These are phyloP conservation scores for Malus hybrid DNA, from an alignment of 331 rosid genomes.

Conservation along the genomic window DNA sequence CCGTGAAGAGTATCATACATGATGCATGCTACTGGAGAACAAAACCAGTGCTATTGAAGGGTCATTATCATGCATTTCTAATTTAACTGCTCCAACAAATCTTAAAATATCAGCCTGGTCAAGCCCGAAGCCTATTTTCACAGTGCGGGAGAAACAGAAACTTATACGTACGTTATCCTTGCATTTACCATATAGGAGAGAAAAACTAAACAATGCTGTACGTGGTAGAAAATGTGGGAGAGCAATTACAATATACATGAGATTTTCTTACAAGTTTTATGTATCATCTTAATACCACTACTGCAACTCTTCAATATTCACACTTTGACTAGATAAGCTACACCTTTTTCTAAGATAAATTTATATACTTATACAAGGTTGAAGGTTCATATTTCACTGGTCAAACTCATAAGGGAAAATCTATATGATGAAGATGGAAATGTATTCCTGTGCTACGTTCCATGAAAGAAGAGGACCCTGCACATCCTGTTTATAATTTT, in stretches of 20 bases:
- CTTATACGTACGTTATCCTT: neutral
- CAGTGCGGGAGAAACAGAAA: neutral
- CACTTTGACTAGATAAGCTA: neutral
- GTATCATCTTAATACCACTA: neutral
- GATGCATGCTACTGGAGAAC: no score
- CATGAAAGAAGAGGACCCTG: neutral
- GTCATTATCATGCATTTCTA: no score
- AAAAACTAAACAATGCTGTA: no score
- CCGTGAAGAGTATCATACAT: no score
- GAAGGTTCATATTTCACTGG: no score
- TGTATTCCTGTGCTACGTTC: neutral
- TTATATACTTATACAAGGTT: no score
- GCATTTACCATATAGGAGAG: neutral
- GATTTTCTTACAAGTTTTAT: neutral
- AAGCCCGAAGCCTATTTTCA: neutral
- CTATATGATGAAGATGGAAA: no score
- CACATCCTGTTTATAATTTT: neutral
- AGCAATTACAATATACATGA: neutral
- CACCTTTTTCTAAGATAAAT: neutral
- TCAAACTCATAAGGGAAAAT: no score
- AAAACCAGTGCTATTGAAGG: no score
- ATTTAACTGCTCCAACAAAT: no score
- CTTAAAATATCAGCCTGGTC: no score
- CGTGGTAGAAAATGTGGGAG: no score
- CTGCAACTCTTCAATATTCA: neutral